Conservation (phyloP, 345 rosid genomes). For the Rhizophora mangle region DNA sequence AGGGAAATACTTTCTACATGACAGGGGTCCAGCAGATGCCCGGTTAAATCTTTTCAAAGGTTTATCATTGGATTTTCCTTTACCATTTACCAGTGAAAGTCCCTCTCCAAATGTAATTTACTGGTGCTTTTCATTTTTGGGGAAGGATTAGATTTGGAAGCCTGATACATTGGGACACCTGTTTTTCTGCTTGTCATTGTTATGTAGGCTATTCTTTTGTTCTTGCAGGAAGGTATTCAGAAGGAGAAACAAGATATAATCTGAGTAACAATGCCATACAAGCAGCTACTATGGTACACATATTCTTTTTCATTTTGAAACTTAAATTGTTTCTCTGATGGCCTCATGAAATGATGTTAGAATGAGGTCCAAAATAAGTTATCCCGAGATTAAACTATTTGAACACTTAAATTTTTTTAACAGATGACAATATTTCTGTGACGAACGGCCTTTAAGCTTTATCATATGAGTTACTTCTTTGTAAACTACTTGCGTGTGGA, state of each 20-base stretch:
- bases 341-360: neutral
- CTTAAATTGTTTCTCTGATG: neutral
- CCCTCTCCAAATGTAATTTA: neutral
- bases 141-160: neutral
- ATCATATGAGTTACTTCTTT: neutral
- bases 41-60: constrained; percentile 58
- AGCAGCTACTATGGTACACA: constrained; percentile 39
- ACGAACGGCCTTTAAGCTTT: neutral
- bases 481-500: neutral
- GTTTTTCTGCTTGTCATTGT: neutral
- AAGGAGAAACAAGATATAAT: constrained; percentile 58
- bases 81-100: neutral
- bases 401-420: too few species aligned
- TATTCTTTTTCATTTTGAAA: constrained; percentile 1
- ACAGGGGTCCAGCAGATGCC: constrained; percentile 45
- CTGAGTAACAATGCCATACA: constrained; percentile 27
- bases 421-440: too few species aligned
- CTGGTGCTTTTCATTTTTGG: neutral
- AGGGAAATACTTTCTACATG: constrained; percentile 52
- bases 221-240: constrained; percentile 47
- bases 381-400: neutral
- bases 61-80: constrained; percentile 13
- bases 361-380: neutral
- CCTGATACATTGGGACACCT: too few species aligned
- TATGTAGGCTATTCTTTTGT: neutral